Conservation (phyloP, 1,139 yeast genomes). For the Ogataea hybrid region DNA sequence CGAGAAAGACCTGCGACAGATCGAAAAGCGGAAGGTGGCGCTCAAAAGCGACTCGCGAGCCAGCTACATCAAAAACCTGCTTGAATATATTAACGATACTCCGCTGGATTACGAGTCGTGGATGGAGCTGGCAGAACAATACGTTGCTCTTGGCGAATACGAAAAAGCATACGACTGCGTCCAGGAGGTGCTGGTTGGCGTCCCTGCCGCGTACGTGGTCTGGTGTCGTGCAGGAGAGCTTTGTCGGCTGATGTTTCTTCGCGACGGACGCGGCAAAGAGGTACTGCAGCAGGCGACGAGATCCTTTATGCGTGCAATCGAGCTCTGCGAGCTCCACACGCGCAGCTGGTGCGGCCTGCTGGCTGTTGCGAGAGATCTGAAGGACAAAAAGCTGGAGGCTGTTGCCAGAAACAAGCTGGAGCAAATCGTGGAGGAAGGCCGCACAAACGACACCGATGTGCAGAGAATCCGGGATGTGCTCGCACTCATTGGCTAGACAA, state of each 20-base stretch:
- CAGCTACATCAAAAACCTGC: conserved; percentile 49
- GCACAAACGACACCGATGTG: conserved; percentile 19
- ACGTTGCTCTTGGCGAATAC: conserved; percentile 58
- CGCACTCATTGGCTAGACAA: conserved; percentile 26
- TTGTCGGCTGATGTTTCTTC: conserved; percentile 20
- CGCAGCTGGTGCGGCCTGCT: conserved; percentile 77
- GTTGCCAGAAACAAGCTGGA: conserved; percentile 37
- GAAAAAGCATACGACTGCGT: conserved; percentile 65
- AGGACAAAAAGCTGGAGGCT: conserved; percentile 10
- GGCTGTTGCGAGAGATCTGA: conserved; percentile 22
- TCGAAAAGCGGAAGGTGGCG: conserved; percentile 37
- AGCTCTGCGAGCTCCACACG: conserved; percentile 64
- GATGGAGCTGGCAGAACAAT: conserved; percentile 71
- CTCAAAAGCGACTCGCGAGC: conserved; percentile 36
- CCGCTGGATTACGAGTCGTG: conserved; percentile 78
- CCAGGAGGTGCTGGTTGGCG: conserved; percentile 65
- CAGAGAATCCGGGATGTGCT: conserved; percentile 20
- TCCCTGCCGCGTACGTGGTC: conserved; percentile 72
- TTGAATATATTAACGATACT: conserved; percentile 47
- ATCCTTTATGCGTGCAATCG: conserved; percentile 67
- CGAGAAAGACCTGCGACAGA: conserved; percentile 22
- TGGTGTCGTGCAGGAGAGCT: conserved; percentile 62
- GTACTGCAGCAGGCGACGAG: conserved; percentile 38
- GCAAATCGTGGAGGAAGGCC: conserved; percentile 30
- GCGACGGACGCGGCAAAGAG: conserved; percentile 9